These are phyloP conservation scores for Gynandropsis gynandra DNA, from an alignment of 345 rosid species.

Conservation along the genomic window DNA sequence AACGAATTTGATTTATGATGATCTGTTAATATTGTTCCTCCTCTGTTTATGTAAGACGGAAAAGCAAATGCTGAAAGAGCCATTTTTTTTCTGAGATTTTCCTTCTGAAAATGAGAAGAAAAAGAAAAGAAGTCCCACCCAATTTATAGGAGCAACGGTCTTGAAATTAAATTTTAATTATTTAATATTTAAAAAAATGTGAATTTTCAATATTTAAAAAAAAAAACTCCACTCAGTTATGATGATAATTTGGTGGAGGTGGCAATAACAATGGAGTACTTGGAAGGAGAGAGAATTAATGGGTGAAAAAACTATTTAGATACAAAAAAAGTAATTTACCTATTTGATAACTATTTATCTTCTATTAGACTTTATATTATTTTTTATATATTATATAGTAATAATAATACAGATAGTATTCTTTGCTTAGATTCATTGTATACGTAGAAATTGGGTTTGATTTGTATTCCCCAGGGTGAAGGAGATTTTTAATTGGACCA, in stretches of 20 bases:
- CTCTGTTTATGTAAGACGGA: conserved; percentile 37
- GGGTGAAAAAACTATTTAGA: no score
- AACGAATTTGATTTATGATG: conserved; percentile 30
- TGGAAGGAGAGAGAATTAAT: no score
- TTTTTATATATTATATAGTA: background rate
- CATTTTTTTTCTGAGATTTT: conserved; percentile 29
- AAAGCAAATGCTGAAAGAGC: conserved; percentile 67
- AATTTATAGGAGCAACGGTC: no score
- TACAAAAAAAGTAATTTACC: no score
- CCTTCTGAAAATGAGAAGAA: conserved; percentile 18
- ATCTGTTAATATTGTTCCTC: conserved; percentile 35
- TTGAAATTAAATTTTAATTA: no score
- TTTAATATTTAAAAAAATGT: no score
- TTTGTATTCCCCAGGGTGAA: no score
- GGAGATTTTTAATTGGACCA: conserved; percentile 30
- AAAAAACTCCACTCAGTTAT: no score
- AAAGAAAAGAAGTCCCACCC: background rate
- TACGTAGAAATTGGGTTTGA: conserved; percentile 24
- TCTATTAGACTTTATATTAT: conserved; percentile 10
- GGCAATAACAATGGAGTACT: no score
- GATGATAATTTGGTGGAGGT: no score
- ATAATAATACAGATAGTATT: background rate
- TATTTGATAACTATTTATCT: no score
- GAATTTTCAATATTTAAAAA: no score
- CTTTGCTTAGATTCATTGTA: conserved; percentile 14